Conservation (phyloP, 2,329 filamentous ascomycete genomes). For the Juglanconis oblonga region DNA sequence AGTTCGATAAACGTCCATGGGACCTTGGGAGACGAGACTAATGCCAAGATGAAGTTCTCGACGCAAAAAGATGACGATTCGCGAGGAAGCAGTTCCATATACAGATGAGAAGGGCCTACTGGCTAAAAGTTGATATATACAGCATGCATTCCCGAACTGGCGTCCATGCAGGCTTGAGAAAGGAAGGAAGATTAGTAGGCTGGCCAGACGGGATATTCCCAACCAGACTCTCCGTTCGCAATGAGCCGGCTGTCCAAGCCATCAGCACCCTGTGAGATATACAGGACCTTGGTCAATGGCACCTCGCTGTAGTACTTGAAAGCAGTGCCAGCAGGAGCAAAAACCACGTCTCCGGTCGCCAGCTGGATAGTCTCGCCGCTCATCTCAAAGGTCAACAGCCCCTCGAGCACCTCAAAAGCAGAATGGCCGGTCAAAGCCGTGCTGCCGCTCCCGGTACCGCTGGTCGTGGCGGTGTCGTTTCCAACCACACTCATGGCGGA, state of each 20-base stretch:
- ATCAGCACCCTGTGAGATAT: constrained; percentile 17
- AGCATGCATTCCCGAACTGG: neutral
- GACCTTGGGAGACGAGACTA: no score
- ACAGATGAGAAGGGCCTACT: neutral
- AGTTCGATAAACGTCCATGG: no score
- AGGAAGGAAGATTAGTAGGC: neutral
- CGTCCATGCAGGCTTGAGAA: neutral
- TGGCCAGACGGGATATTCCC: constrained; percentile 10
- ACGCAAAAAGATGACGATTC: no score
- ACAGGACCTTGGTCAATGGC: constrained; percentile 21
- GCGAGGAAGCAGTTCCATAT: no score
- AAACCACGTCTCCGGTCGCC: constrained; percentile 19
- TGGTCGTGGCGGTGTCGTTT: neutral
- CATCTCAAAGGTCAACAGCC: constrained; percentile 17
- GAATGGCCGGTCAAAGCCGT: constrained; percentile 4
- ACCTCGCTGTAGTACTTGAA: constrained; percentile 18
- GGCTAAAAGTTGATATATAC: neutral
- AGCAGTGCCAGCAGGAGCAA: constrained; percentile 13
- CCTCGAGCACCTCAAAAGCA: constrained; percentile 20
- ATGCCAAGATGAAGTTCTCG: no score
- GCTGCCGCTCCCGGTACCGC: neutral
- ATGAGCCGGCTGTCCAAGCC: constrained; percentile 19
- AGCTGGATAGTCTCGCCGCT: constrained; percentile 14
- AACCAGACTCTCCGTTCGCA: constrained; percentile 2
- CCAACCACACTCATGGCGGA: constrained; percentile 2